Evolutionary conservation across 1,284 basidiomycete genomes (phyloP).

Genomic region (Porogramme epimiltina): DNA sequence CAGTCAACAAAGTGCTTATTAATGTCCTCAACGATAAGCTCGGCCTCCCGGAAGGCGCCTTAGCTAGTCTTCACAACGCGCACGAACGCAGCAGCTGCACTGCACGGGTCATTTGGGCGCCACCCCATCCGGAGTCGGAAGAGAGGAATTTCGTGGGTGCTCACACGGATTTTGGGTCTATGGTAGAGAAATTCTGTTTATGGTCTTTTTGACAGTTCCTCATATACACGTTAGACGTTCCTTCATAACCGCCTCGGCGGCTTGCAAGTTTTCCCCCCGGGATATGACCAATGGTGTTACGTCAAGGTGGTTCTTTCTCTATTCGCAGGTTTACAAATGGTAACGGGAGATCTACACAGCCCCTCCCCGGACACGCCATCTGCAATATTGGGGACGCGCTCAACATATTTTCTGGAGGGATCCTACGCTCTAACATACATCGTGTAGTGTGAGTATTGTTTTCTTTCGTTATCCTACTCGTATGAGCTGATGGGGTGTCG

Average conservation of each 20-base stretch:
- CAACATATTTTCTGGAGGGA: slow-evolving; percentile 39
- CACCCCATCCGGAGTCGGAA: slow-evolving; percentile 12
- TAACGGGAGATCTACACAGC: slow-evolving; percentile 12
- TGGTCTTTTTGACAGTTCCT: too few species aligned
- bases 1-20: slow-evolving; percentile 33
- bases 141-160: slow-evolving; percentile 26
- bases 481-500: too few species aligned
- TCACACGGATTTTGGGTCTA: slow-evolving; percentile 38
- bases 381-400: slow-evolving; percentile 41
- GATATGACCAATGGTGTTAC: slow-evolving; percentile 63
- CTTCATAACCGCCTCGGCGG: slow-evolving; percentile 72
- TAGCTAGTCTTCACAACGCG: slow-evolving; percentile 27
- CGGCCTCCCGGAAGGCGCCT: slow-evolving; percentile 32
- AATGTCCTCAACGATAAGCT: slow-evolving; percentile 33
- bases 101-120: slow-evolving; percentile 33
- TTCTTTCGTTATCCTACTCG: background rate
- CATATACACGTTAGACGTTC: slow-evolving; percentile 54
- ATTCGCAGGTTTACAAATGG: background rate
- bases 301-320: slow-evolving; percentile 45
- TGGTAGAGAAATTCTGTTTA: slow-evolving; percentile 23
- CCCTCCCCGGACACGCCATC: slow-evolving; percentile 33
- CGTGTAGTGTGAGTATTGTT: slow-evolving; percentile 32
- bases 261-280: slow-evolving; percentile 68
- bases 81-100: slow-evolving; percentile 14
- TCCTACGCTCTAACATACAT: slow-evolving; percentile 38